These are phyloP conservation scores for Chamaecrista fasciculata DNA, from an alignment of 306 rosid species.

Conservation along the genomic window DNA sequence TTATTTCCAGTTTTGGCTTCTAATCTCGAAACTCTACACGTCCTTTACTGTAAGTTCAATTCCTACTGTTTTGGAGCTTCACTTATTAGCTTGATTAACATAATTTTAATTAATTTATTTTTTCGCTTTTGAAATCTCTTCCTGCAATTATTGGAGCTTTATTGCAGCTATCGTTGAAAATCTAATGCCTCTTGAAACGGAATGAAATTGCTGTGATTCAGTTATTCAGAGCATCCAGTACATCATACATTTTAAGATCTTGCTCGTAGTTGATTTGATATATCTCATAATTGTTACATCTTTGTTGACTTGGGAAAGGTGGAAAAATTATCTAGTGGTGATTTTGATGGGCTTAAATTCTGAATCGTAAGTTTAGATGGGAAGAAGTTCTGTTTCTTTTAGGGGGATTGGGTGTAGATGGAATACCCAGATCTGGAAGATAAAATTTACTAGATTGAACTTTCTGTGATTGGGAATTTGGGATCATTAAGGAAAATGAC, in stretches of 20 bases:
- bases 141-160: neutral
- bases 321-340: too few relatives aligned
- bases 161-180: neutral
- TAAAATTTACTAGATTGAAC: neutral
- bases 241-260: neutral
- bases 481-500: neutral
- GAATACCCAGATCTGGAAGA: neutral
- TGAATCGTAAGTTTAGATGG: neutral
- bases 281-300: constrained; percentile 7
- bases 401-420: neutral
- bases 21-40: neutral
- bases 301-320: neutral
- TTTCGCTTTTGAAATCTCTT: constrained; percentile 7
- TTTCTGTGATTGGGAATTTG: neutral
- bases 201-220: neutral
- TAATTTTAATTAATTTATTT: neutral
- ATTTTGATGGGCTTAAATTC: neutral
- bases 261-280: constrained; percentile 5
- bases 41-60: neutral
- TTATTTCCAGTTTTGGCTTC: neutral
- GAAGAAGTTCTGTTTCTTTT: neutral
- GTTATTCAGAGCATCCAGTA: neutral
- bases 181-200: neutral
- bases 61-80: constrained; percentile 22
- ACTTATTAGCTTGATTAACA: neutral